phyloP scores from a whole-genome alignment of 768 basidiomycete species.

The Collybiopsis luxurians region DNA sequence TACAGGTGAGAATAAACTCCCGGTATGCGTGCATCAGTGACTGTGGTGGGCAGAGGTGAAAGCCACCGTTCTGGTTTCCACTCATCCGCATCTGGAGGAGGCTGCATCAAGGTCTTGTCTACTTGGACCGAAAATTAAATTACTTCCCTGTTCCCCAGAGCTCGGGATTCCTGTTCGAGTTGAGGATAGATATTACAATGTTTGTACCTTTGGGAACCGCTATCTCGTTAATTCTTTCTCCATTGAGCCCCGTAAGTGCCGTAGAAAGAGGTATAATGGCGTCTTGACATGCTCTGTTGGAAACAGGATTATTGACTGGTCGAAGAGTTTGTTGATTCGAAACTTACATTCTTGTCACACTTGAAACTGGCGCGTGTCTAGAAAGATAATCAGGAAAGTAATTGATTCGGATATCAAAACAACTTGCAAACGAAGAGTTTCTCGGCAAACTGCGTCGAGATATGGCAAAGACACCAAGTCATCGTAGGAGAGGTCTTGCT shows the following conservation, averaged over 20 bases:
- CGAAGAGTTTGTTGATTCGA: not conserved
- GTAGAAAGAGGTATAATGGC: slow-evolving; percentile 32
- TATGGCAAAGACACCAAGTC: slow-evolving; percentile 32
- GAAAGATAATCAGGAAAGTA: not conserved
- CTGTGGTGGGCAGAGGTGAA: slow-evolving; percentile 26
- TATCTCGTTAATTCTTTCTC: slow-evolving; percentile 17
- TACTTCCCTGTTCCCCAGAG: slow-evolving; percentile 34
- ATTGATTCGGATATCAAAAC: not conserved
- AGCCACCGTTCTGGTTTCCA: slow-evolving; percentile 50
- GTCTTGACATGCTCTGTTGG: slow-evolving; percentile 26
- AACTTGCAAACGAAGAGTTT: slow-evolving; percentile 37
- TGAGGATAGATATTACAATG: slow-evolving; percentile 23
- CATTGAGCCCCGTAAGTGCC: slow-evolving; percentile 29
- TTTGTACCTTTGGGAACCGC: slow-evolving; percentile 25
- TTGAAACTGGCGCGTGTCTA: slow-evolving; percentile 23
- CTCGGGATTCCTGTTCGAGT: slow-evolving; percentile 29
- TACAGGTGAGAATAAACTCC: slow-evolving; percentile 35
- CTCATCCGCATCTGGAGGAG: slow-evolving; percentile 30
- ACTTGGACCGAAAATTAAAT: too few species aligned
- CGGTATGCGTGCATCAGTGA: slow-evolving; percentile 30
- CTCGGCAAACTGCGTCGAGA: slow-evolving; percentile 38
- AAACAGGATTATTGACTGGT: not conserved
- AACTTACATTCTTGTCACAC: slow-evolving; percentile 22
- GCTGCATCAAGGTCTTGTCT: not conserved
- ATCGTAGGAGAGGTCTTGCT: slow-evolving; percentile 32